Conservation (phyloP, 257 asterid species). For the Lycium barbarum region DNA sequence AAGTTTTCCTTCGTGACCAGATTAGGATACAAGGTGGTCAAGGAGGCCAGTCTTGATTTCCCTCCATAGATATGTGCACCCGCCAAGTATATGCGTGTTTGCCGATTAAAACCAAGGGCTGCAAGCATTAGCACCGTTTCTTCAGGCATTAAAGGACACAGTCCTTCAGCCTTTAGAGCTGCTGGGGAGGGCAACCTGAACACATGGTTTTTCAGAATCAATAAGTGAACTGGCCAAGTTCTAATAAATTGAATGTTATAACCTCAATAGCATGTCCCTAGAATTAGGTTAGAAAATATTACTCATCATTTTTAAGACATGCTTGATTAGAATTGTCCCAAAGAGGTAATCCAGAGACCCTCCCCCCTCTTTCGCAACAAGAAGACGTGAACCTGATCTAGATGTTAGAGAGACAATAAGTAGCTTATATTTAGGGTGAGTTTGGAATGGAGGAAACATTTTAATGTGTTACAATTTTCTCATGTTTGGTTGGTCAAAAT, state of each 20-base stretch:
- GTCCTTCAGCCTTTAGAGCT: slow-evolving; percentile 76
- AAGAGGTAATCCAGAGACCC: neutral
- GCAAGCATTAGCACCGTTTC: slow-evolving; percentile 98
- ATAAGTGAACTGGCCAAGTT: neutral
- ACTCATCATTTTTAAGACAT: neutral
- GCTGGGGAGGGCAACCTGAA: slow-evolving; percentile 80
- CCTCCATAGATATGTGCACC: slow-evolving; percentile 98
- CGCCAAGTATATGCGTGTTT: slow-evolving; percentile 84
- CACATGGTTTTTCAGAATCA: neutral
- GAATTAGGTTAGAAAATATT: neutral
- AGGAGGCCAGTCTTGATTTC: slow-evolving; percentile 74
- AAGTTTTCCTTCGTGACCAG: slow-evolving; percentile 86
- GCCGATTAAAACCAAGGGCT: slow-evolving; percentile 88
- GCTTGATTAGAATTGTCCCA: neutral
- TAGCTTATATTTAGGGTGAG: neutral
- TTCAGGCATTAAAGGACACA: slow-evolving; percentile 99
- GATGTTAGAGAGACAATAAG: neutral
- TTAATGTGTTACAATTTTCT: neutral
- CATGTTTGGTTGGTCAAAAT: neutral
- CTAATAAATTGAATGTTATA: neutral
- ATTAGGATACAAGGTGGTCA: slow-evolving; percentile 91
- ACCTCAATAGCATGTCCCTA: neutral
- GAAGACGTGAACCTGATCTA: neutral
- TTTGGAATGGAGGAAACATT: no score
- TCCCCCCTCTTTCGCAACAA: neutral